These are phyloP conservation scores for Letharia columbiana DNA, from an alignment of 495 filamentous ascomycete genomes.

Conservation along the genomic window DNA sequence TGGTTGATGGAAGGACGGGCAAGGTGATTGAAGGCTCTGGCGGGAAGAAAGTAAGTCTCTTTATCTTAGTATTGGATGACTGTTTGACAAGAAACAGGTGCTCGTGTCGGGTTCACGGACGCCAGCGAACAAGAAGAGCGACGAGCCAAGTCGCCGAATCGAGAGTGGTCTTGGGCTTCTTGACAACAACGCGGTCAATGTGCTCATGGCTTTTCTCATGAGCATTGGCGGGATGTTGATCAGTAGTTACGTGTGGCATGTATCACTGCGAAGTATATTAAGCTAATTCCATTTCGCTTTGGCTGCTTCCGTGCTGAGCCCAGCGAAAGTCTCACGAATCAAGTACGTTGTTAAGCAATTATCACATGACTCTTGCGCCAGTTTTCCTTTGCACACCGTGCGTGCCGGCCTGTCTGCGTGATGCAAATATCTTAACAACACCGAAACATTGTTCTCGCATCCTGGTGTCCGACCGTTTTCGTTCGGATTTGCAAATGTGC, in stretches of 20 bases:
- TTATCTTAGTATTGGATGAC: constrained; percentile 27
- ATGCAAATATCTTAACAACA: neutral
- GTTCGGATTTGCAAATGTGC: neutral
- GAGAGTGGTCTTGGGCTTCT: constrained; percentile 69
- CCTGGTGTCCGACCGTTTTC: neutral
- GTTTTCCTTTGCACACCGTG: neutral
- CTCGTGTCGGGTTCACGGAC: constrained; percentile 17
- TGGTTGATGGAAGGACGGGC: constrained; percentile 71
- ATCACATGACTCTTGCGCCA: neutral
- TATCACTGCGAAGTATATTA: constrained; percentile 25
- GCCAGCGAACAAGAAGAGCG: constrained; percentile 29
- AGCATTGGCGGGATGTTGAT: constrained; percentile 70
- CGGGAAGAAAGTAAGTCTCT: constrained; percentile 57
- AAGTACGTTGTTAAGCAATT: too few relatives aligned
- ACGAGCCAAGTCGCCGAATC: constrained; percentile 58
- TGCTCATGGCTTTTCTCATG: constrained; percentile 77
- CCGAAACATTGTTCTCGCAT: neutral
- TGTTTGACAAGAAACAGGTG: constrained; percentile 15
- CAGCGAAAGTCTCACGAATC: neutral
- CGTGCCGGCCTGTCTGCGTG: neutral
- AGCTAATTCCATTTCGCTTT: neutral
- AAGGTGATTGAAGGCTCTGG: constrained; percentile 86
- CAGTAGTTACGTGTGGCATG: constrained; percentile 36
- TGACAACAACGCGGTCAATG: constrained; percentile 91
- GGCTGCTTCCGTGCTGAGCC: neutral